A percentile compares a stretch with the other conserved stretches of the same genome.
These are phyloP conservation scores for Scheffersomyces quercinus DNA, from an alignment of 1,139 yeast genomes.

Conservation along the genomic window DNA sequence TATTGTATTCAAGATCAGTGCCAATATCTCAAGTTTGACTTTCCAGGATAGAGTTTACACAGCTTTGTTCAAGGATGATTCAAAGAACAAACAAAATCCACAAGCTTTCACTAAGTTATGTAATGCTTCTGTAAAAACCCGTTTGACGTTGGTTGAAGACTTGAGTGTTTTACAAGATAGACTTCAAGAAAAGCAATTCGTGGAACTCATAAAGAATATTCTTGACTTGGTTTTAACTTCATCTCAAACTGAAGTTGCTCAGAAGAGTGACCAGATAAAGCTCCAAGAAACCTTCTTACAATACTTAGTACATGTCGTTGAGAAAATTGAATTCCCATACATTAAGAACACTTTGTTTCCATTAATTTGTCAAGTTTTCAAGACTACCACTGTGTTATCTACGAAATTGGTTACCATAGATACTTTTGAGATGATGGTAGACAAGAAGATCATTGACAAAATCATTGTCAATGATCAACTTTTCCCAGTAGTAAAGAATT, in stretches of 20 bases:
- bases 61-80: slow-evolving; percentile 28
- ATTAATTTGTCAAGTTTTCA: slow-evolving; percentile 66
- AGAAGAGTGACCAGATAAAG: slow-evolving; percentile 34
- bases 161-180: slow-evolving; percentile 53
- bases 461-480: slow-evolving; percentile 73
- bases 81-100: slow-evolving; percentile 37
- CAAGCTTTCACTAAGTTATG: slow-evolving; percentile 42
- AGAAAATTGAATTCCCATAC: slow-evolving; percentile 65
- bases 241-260: slow-evolving; percentile 20
- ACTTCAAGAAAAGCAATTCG: slow-evolving; percentile 48
- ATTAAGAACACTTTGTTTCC: slow-evolving; percentile 77
- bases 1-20: slow-evolving; percentile 65
- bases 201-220: slow-evolving; percentile 34
- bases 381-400: slow-evolving; percentile 78
- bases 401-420: slow-evolving; percentile 73
- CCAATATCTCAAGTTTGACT: slow-evolving; percentile 68
- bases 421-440: slow-evolving; percentile 61
- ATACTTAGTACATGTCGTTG: slow-evolving; percentile 45
- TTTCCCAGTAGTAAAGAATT: slow-evolving; percentile 68
- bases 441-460: slow-evolving; percentile 64
- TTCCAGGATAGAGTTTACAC: slow-evolving; percentile 69
- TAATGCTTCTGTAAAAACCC: slow-evolving; percentile 33
- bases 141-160: slow-evolving; percentile 54
- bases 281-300: slow-evolving; percentile 60
- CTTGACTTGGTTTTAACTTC: slow-evolving; percentile 30